phyloP scores from a whole-genome alignment of 2,329 filamentous ascomycete genomes.

The Bisporella sp. region DNA sequence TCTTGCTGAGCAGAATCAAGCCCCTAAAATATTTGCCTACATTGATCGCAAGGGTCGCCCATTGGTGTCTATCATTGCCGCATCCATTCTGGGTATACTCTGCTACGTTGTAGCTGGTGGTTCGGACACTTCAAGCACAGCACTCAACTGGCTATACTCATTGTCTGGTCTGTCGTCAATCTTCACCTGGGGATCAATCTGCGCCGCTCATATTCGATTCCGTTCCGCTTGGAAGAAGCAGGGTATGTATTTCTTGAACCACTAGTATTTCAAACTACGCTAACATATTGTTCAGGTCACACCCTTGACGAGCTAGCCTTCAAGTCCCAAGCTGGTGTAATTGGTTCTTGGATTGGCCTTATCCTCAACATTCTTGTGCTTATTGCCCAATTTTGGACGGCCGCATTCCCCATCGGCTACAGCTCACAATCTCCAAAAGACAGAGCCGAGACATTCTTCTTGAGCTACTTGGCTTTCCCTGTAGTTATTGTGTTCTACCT shows the following conservation, averaged over 20 bases:
- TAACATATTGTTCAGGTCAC: slow-evolving; percentile 33
- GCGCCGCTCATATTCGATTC: slow-evolving; percentile 62
- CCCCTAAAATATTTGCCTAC: slow-evolving; percentile 48
- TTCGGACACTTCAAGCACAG: slow-evolving; percentile 34
- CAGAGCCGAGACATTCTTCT: slow-evolving; percentile 49
- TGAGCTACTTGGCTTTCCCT: slow-evolving; percentile 46
- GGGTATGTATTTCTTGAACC: not conserved
- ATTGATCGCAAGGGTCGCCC: slow-evolving; percentile 52
- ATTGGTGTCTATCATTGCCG: slow-evolving; percentile 38
- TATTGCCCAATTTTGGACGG: slow-evolving; percentile 34
- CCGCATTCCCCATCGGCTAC: slow-evolving; percentile 41
- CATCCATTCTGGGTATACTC: slow-evolving; percentile 31
- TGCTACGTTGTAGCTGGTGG: slow-evolving; percentile 46
- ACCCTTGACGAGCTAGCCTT: slow-evolving; percentile 60
- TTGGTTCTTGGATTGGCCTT: slow-evolving; percentile 57
- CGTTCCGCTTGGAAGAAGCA: slow-evolving; percentile 49
- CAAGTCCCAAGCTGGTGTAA: slow-evolving; percentile 49
- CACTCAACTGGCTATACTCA: slow-evolving; percentile 60
- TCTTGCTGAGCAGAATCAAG: slow-evolving; percentile 51
- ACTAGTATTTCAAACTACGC: too few species aligned
- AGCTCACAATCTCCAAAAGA: slow-evolving; percentile 15
- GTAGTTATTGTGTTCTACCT: slow-evolving; percentile 51
- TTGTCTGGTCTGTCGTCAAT: slow-evolving; percentile 56
- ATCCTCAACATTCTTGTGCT: slow-evolving; percentile 41
- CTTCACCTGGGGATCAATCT: slow-evolving; percentile 57